Conservation (phyloP, 306 rosid genomes). For the Fragaria vesca region DNA sequence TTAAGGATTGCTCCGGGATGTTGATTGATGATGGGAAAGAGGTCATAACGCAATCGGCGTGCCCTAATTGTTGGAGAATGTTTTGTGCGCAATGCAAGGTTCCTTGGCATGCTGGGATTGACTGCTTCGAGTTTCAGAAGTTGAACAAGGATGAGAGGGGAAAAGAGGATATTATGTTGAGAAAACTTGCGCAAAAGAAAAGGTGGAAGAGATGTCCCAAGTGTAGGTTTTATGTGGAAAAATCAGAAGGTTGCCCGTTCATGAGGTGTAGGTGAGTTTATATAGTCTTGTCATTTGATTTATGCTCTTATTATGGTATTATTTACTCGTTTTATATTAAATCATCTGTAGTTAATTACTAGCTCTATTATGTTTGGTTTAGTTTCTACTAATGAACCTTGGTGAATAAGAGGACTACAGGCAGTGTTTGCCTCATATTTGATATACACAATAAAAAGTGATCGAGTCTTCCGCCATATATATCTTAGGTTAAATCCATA, state of each 20-base stretch:
- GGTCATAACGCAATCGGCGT: constrained; percentile 26
- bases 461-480: background rate
- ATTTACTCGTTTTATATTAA: background rate
- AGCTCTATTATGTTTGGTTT: background rate
- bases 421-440: background rate
- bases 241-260: constrained; percentile 39
- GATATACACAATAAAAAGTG: background rate
- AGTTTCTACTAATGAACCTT: background rate
- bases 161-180: constrained; percentile 25
- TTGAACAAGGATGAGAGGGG: constrained; percentile 29
- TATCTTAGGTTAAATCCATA: background rate
- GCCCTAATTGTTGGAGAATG: constrained; percentile 50
- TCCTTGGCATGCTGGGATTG: constrained; percentile 50
- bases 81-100: constrained; percentile 53
- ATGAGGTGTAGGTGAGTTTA: constrained; percentile 46
- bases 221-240: constrained; percentile 45
- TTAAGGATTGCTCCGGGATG: constrained; percentile 53
- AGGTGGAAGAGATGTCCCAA: constrained; percentile 58
- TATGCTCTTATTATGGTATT: background rate
- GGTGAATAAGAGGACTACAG: background rate
- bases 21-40: constrained; percentile 19
- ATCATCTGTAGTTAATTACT: background rate
- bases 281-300: background rate
- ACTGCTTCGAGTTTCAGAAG: constrained; percentile 35
- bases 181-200: constrained; percentile 32